phyloP scores from a whole-genome alignment of 2,329 filamentous ascomycete genomes.

The Xylogone sp. region DNA sequence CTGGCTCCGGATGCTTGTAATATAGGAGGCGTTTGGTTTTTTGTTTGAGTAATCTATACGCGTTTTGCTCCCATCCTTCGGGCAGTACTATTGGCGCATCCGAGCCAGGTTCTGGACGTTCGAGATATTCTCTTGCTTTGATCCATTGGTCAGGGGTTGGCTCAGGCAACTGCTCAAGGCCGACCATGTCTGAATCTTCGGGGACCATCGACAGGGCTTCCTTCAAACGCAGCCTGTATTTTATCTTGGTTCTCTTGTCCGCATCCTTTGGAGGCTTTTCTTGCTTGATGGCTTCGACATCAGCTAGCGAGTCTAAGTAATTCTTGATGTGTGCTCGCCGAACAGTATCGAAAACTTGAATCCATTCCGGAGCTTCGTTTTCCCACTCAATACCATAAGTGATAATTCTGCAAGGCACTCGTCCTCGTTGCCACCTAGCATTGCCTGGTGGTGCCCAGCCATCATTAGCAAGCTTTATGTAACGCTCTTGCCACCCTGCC shows the following conservation, averaged over 20 bases:
- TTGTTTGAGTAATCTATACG: background rate
- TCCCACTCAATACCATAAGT: conserved; percentile 3
- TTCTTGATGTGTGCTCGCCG: no score
- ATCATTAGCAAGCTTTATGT: no score
- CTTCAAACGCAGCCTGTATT: no score
- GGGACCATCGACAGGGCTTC: no score
- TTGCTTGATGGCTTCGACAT: no score
- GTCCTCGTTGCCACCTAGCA: conserved; percentile 1
- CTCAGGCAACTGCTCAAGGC: background rate
- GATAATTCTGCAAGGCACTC: conserved; percentile 4
- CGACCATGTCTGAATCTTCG: no score
- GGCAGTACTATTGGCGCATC: background rate
- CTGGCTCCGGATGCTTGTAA: background rate
- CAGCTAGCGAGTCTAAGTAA: no score
- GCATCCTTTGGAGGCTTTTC: no score
- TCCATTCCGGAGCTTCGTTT: conserved; percentile 1
- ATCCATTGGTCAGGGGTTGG: background rate
- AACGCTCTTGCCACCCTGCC: background rate
- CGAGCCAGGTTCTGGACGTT: conserved; percentile 1
- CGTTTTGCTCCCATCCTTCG: conserved; percentile 2
- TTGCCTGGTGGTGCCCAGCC: no score
- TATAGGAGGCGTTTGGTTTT: background rate
- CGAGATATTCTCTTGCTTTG: conserved; percentile 1
- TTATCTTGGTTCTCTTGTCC: no score
- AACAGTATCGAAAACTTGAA: no score